phyloP scores from a whole-genome alignment of 78 protist species.

The Creolimax fragrantissima region DNA sequence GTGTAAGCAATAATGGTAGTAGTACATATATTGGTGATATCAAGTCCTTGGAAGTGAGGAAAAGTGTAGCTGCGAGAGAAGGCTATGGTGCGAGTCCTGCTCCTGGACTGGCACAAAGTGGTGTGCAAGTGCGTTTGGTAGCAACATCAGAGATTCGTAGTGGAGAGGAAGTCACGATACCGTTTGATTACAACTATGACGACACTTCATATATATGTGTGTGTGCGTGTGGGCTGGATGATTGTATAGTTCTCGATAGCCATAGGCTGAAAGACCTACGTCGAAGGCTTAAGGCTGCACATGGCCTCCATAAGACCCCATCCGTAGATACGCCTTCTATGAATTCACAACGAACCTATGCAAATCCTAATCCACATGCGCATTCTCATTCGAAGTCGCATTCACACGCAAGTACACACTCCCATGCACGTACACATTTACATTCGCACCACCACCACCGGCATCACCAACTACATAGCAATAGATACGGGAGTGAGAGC shows the following conservation, averaged over 20 bases:
- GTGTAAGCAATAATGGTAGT: too few relatives aligned
- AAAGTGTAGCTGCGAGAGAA: too few relatives aligned
- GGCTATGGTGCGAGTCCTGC: too few relatives aligned
- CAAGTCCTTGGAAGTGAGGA: too few relatives aligned
- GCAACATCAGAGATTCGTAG: not conserved
- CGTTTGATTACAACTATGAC: not conserved
- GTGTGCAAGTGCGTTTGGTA: not conserved
- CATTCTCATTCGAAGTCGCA: not conserved
- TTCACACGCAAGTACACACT: not conserved
- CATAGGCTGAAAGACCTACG: not conserved
- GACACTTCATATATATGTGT: not conserved
- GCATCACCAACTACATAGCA: too few relatives aligned
- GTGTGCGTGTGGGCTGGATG: not conserved
- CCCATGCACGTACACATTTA: not conserved
- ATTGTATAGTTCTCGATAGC: not conserved
- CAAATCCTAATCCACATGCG: not conserved
- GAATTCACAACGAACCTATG: not conserved
- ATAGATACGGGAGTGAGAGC: too few relatives aligned
- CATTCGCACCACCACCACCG: not conserved
- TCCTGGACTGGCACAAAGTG: not conserved
- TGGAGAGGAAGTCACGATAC: not conserved
- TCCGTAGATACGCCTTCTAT: not conserved
- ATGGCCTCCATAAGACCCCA: not conserved
- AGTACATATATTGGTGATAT: too few relatives aligned
- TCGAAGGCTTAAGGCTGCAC: not conserved